A percentile compares a stretch with the other conserved stretches of the same genome.
phyloP scores from a whole-genome alignment of 805 yeast genomes.

The Ogataea henricii region DNA sequence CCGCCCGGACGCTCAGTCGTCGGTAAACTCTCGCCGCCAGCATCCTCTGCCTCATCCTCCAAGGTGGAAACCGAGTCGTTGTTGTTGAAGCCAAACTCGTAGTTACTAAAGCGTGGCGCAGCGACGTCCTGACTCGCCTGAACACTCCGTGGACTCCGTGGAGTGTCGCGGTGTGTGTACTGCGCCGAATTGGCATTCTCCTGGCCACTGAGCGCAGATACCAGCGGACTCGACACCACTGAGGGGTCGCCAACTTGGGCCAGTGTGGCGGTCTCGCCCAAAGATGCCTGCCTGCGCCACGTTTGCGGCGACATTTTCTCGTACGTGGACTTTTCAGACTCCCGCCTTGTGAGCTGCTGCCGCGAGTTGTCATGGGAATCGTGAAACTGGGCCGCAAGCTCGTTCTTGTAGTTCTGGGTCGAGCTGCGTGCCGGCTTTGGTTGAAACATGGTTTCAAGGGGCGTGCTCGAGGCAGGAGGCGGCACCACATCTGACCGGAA shows the following conservation, averaged over 20 bases:
- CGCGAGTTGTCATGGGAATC: conserved; percentile 8
- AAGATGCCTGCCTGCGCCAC: conserved; percentile 23
- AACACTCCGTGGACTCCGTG: background rate
- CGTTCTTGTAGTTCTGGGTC: conserved; percentile 26
- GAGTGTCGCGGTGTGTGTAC: background rate
- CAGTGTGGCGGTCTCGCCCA: conserved; percentile 3
- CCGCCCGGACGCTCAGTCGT: conserved; percentile 1
- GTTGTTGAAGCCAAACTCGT: conserved; percentile 15
- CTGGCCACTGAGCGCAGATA: background rate
- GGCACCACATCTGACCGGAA: conserved; percentile 16
- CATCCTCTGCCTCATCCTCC: background rate
- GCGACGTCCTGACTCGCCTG: conserved; percentile 8
- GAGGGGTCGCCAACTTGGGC: conserved; percentile 10
- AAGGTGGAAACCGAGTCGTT: background rate
- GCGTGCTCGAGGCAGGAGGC: conserved; percentile 25
- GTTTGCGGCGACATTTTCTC: conserved; percentile 28
- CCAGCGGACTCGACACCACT: conserved; percentile 12
- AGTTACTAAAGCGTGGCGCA: conserved; percentile 7
- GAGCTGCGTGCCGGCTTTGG: conserved; percentile 17
- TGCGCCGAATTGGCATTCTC: background rate
- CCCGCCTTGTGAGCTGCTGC: conserved; percentile 16
- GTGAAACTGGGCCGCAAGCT: conserved; percentile 24
- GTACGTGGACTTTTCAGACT: conserved; percentile 23
- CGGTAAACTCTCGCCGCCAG: background rate
- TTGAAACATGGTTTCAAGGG: conserved; percentile 13